Evolutionary conservation across 768 basidiomycete species (phyloP).

Genomic region (Leccinellum albellum): DNA sequence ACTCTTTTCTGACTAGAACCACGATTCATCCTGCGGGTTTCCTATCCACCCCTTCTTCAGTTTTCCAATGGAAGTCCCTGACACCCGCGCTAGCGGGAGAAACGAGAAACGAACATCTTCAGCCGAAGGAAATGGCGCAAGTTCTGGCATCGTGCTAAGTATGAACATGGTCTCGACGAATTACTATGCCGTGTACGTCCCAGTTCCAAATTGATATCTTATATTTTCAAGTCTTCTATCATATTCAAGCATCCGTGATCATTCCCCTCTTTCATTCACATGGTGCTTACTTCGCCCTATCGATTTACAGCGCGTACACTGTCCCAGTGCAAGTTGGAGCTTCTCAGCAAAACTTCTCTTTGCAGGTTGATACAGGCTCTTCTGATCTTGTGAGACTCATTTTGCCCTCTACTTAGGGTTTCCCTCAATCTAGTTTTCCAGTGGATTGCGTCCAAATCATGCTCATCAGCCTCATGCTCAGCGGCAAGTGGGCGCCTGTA

Average conservation of each 20-base stretch:
- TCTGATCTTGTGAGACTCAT: slow-evolving; percentile 62
- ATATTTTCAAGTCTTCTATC: neutral
- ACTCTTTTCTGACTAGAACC: neutral
- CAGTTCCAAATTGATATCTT: neutral
- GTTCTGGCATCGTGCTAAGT: slow-evolving; percentile 55
- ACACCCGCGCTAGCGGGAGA: slow-evolving; percentile 4
- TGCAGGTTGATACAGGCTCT: slow-evolving; percentile 81
- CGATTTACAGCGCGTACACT: slow-evolving; percentile 55
- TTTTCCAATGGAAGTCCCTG: slow-evolving; percentile 11
- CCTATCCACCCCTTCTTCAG: neutral
- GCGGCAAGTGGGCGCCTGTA: slow-evolving; percentile 48
- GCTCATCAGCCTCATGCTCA: slow-evolving; percentile 51
- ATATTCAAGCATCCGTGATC: neutral
- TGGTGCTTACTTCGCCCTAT: neutral
- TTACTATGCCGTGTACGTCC: slow-evolving; percentile 51
- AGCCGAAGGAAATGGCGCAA: slow-evolving; percentile 45
- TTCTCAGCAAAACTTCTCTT: slow-evolving; percentile 45
- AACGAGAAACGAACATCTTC: slow-evolving; percentile 9
- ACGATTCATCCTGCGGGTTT: neutral
- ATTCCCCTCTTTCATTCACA: neutral
- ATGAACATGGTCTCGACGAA: slow-evolving; percentile 53
- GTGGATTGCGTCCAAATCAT: slow-evolving; percentile 75
- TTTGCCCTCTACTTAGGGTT: neutral
- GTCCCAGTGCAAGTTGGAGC: slow-evolving; percentile 55
- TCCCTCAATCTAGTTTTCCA: slow-evolving; percentile 24